Evolutionary conservation across 345 rosid species (phyloP), one percentile per base, ranked within the genome.

Genomic region (Camelina sativa): DNA sequence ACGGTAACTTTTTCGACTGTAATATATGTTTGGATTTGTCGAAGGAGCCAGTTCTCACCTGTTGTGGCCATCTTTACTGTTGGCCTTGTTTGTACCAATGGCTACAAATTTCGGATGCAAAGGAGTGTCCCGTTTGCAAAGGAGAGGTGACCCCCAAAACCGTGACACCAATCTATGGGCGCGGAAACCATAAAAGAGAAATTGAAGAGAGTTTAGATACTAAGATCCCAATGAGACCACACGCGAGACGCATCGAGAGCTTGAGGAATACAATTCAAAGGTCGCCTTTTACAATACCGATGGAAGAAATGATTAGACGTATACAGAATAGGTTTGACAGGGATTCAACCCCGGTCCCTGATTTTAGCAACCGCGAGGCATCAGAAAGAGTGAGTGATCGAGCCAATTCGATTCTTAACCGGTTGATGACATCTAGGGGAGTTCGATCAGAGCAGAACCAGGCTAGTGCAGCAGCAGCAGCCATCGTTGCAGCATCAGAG

Each of bases 51-150:
- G 97, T 95, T 23, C 90, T 95, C 17, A 90, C 99, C 2, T 89
- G 91, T 67, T 95, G 99, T 61, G 97, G 99, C 55, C 99, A 95
- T 77, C 83, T 95, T 56, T 95, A 87, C 80, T 95, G 99, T 72
- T 95, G 99, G 99, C 84, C 96, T 22, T 95, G 99, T 83, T 81
- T 92, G 11, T 88, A 86, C 80, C 88, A 81, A 51, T 89, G 93
- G 97, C 74, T 92, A 46, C 86, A 94, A 65, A 65, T 83, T 22
- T 86, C 95, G 5, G 94, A 91, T 72, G 93, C 92, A 6, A 94
- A 90, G 65, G 98, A 91, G 80, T 94, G 98, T 67, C 98, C 97
- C 0, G 89, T 91, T n/a, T 94, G 98, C 84, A 94, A 91, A 78
- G 98, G 93, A 67, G 97, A 94, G 82, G 98, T 88, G 54, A 84